phyloP scores from a whole-genome alignment of 2,329 filamentous ascomycete genomes.

The Penicillium sp. region DNA sequence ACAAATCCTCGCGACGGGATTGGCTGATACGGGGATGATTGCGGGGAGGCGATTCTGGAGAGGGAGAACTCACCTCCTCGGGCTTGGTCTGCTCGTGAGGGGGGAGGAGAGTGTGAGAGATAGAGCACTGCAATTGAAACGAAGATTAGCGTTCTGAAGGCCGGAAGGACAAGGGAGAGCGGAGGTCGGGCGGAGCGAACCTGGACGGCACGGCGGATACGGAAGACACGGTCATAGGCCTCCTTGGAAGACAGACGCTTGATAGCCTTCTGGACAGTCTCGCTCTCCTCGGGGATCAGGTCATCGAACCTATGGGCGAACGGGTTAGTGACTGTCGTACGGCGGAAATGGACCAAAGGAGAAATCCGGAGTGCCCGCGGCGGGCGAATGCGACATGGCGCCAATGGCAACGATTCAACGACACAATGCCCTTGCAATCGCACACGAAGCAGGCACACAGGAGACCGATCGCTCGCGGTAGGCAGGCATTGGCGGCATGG shows the following conservation, averaged over 20 bases:
- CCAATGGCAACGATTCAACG: constrained; percentile 5
- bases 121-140: constrained; percentile 57
- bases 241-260: constrained; percentile 88
- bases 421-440: neutral
- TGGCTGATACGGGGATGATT: constrained; percentile 31
- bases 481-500: constrained; percentile 14
- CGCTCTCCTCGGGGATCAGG: constrained; percentile 89
- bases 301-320: constrained; percentile 75
- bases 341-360: constrained; percentile 6
- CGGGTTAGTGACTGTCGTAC: constrained; percentile 17
- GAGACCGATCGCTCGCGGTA: constrained; percentile 15
- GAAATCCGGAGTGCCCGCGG: constrained; percentile 19
- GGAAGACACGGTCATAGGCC: constrained; percentile 95
- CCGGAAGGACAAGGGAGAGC: constrained; percentile 6
- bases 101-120: constrained; percentile 66
- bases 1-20: constrained; percentile 43
- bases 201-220: constrained; percentile 93
- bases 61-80: constrained; percentile 57
- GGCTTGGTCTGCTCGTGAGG: constrained; percentile 68
- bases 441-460: neutral
- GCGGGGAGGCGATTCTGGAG: constrained; percentile 29
- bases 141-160: constrained; percentile 24
- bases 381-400: constrained; percentile 15
- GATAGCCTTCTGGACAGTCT: constrained; percentile 81
- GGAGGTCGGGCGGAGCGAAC: constrained; percentile 46